A percentile compares a stretch with the other conserved stretches of the same genome.
phyloP scores from a whole-genome alignment of 352 stramenopile genomes.

The Pythium phragmiticola region DNA sequence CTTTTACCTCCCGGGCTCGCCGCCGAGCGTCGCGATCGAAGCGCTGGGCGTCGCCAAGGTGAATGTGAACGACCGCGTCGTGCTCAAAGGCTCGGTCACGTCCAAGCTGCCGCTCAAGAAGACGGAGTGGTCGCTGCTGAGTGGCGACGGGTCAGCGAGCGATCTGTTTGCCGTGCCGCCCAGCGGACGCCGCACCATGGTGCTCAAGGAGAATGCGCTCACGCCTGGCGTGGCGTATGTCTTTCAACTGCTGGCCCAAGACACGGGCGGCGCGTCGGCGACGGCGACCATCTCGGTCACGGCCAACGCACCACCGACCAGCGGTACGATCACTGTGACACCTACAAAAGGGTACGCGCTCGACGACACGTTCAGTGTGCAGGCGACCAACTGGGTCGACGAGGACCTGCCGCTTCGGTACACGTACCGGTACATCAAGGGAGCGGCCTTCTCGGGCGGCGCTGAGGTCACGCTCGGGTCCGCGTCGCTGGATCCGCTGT shows the following conservation, averaged over 20 bases:
- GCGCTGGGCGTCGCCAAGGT: constrained; percentile 42
- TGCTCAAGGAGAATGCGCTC: constrained; percentile 45
- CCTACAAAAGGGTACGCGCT: constrained; percentile 47
- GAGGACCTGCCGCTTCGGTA: constrained; percentile 64
- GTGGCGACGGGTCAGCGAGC: constrained; percentile 14
- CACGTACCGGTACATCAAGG: constrained; percentile 77
- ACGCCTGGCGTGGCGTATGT: constrained; percentile 44
- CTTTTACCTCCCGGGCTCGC: constrained; percentile 45
- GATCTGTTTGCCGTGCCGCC: constrained; percentile 44
- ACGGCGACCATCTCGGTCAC: constrained; percentile 44
- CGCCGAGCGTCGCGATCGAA: constrained; percentile 54
- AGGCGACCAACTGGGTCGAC: constrained; percentile 62
- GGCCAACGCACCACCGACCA: constrained; percentile 54
- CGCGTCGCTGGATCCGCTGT: constrained; percentile 49
- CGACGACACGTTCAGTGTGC: constrained; percentile 50
- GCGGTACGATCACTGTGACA: constrained; percentile 39
- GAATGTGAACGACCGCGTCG: constrained; percentile 53
- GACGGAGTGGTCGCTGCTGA: constrained; percentile 49
- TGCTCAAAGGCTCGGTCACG: constrained; percentile 45
- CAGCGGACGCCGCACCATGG: constrained; percentile 42
- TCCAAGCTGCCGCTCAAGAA: constrained; percentile 46
- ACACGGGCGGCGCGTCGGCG: constrained; percentile 38
- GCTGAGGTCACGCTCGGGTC: constrained; percentile 54
- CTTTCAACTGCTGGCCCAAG: constrained; percentile 49
- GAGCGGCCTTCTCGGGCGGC: constrained; percentile 41